Evolutionary conservation across 345 rosid species (phyloP).

Genomic region (Gossypium australe): DNA sequence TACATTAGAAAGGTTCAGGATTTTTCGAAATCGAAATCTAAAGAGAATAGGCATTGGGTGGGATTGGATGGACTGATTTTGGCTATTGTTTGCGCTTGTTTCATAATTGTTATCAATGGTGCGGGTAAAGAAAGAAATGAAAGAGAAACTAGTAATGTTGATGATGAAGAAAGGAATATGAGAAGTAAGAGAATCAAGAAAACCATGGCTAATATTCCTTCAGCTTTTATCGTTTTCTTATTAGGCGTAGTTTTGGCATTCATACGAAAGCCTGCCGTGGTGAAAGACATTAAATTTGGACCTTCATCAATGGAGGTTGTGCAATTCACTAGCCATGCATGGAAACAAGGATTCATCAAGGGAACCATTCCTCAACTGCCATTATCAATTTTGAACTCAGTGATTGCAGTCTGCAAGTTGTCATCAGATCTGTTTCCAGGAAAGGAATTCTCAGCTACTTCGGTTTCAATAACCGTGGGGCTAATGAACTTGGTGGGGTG

Average conservation of each 20-base stretch:
- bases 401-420: constrained; percentile 77
- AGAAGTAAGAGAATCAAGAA: constrained; percentile 34
- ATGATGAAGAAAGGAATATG: constrained; percentile 20
- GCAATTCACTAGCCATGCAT: constrained; percentile 43
- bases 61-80: constrained; percentile 76
- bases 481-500: too few relatives aligned
- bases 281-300: constrained; percentile 45
- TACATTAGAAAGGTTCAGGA: constrained; percentile 19
- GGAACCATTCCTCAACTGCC: constrained; percentile 40
- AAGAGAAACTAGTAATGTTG: neutral
- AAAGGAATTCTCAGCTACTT: constrained; percentile 57
- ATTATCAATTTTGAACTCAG: constrained; percentile 64
- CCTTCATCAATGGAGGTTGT: constrained; percentile 50
- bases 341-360: constrained; percentile 59
- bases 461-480: constrained; percentile 33
- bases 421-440: constrained; percentile 72
- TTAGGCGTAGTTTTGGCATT: constrained; percentile 62
- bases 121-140: constrained; percentile 41
- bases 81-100: constrained; percentile 54
- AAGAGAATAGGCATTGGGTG: constrained; percentile 56
- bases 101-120: constrained; percentile 58
- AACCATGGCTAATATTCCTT: constrained; percentile 43
- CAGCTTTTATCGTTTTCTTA: constrained; percentile 64
- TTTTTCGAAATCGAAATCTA: constrained; percentile 56
- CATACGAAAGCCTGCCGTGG: constrained; percentile 45